Conservation (phyloP, 371 early-diverging fungal genomes). For the Mucor mucedo region DNA sequence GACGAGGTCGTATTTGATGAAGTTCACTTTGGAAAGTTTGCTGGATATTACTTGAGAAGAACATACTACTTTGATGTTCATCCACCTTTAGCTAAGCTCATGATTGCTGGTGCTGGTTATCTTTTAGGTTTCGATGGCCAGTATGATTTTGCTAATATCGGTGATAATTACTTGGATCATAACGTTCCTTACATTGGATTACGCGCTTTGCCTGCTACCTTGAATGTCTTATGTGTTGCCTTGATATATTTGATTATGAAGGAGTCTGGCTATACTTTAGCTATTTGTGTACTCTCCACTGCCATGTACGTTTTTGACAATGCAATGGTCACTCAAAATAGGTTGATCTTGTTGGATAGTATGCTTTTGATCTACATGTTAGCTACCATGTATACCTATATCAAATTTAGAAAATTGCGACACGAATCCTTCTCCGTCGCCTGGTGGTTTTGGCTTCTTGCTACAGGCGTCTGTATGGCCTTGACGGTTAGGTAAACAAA, state of each 20-base stretch:
- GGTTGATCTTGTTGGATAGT: conserved; percentile 93
- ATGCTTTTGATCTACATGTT: conserved; percentile 86
- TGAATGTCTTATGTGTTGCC: conserved; percentile 81
- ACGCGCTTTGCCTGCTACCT: conserved; percentile 79
- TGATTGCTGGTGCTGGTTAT: conserved; percentile 87
- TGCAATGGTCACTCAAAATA: conserved; percentile 87
- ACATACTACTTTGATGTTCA: conserved; percentile 99
- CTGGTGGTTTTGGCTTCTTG: conserved; percentile 77
- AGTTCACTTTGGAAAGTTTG: conserved; percentile 99
- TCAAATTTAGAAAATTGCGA: conserved; percentile 84
- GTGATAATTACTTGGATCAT: conserved; percentile 85
- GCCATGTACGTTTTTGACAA: conserved; percentile 90
- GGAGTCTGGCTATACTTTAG: conserved; percentile 83
- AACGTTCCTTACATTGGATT: conserved; percentile 91
- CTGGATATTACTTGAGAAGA: conserved; percentile 91
- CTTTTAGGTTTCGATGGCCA: conserved; percentile 93
- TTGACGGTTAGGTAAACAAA: conserved; percentile 16
- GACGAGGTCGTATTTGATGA: conserved; percentile 70
- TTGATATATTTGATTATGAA: conserved; percentile 86
- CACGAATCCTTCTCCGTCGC: conserved; percentile 57
- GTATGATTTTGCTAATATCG: conserved; percentile 93
- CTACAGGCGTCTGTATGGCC: conserved; percentile 78
- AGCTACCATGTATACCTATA: conserved; percentile 81
- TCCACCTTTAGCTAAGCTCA: conserved; percentile 98
- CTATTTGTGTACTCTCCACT: conserved; percentile 79